phyloP scores from a whole-genome alignment of 2,329 filamentous ascomycete species.

The Aspergillus pseudoglaucus region DNA sequence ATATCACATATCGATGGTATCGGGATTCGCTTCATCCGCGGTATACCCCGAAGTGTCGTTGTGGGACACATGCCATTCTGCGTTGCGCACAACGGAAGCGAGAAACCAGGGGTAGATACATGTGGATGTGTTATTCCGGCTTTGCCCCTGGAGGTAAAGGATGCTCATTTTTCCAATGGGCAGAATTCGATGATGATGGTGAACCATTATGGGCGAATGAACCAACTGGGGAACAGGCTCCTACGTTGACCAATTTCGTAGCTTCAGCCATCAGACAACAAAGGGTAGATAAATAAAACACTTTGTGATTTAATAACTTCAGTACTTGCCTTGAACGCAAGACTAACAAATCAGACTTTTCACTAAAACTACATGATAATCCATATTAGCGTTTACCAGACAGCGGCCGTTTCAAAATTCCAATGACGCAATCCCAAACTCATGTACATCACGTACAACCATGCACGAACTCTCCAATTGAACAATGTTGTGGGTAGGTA shows the following conservation, averaged over 20 bases:
- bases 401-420: not conserved
- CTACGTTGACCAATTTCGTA: slow-evolving; percentile 21
- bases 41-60: slow-evolving; percentile 71
- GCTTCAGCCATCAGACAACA: slow-evolving; percentile 1
- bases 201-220: slow-evolving; percentile 57
- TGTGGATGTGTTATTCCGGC: slow-evolving; percentile 86
- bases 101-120: slow-evolving; percentile 72
- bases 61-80: slow-evolving; percentile 61
- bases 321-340: not conserved
- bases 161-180: slow-evolving; percentile 80
- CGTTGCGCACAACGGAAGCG: slow-evolving; percentile 73
- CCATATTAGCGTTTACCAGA: too few relatives aligned
- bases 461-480: slow-evolving; percentile 17
- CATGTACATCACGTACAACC: slow-evolving; percentile 7
- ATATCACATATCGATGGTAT: slow-evolving; percentile 90
- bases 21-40: slow-evolving; percentile 68
- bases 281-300: not conserved
- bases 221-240: slow-evolving; percentile 11
- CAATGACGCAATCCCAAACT: not conserved
- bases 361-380: not conserved
- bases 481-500: slow-evolving; percentile 19
- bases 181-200: slow-evolving; percentile 78
- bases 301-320: not conserved
- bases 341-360: not conserved
- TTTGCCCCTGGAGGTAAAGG: slow-evolving; percentile 41